Evolutionary conservation across 2,329 filamentous ascomycete species (phyloP), one percentile per base, ranked within the genome.

Genomic region (Fusarium redolens): DNA sequence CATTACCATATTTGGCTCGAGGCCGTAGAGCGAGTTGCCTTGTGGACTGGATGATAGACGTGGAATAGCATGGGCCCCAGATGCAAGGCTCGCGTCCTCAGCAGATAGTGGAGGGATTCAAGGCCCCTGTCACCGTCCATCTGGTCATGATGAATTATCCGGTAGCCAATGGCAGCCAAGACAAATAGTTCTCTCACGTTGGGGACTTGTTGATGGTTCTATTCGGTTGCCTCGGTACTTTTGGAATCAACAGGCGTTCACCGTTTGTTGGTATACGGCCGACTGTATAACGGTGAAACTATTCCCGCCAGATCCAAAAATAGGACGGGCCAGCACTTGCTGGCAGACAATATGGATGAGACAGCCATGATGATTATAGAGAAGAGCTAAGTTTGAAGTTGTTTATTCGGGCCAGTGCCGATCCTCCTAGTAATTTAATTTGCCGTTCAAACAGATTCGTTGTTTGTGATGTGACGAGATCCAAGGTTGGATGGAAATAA

Each of bases 351-450:
- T 73, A 68, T 73, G 58, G 37, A 73, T 71, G 71, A 73, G 71
- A 73, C 70, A 38, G 61, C 40, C 54, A 60, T 63, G 35, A 50
- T 63, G 41, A 58, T 33, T 30, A 33, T 57, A 62, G 48, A 48
- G 25, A 33, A 60, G 41, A 59, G 38, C 68, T 63, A 47, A 35
- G 52, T 28, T 45, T 48, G 60, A 57, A 50, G 25, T 48, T 64
- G 58, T 55, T 51, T 55, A 45, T 58, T 40, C 33, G 56, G 28
- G 48, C 62, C 54, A 57, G 44, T 38, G 66, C 56, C 60, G 71
- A 73, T 68, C 66, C 54, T 71, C 61, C 70, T 71, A 41, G 54
- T 54, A 71, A 73, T 73, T 63, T 52, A 68, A 73, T 67, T 63
- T 71, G 17, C 66, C 47, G 38, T 41, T 55, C 43, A 62, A 58